Base-by-base conservation (phyloP, 148 eudicot species). In the Persicaria maculosa region DNA sequence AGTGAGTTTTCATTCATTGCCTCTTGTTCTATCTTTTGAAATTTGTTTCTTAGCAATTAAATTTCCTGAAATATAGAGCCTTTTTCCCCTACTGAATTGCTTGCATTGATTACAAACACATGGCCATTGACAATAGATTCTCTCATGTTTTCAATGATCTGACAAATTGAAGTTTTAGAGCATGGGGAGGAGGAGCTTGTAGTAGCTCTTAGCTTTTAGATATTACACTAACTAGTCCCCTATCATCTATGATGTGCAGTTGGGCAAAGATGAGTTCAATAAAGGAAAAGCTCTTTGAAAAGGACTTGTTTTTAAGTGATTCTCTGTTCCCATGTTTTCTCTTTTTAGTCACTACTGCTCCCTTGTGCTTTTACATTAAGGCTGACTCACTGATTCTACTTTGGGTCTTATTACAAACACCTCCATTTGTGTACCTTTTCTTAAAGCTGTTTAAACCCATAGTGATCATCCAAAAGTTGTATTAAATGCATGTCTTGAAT, bases 1-100 rank as follows among this genome's bases (percentile, higher is more conserved):
- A 90, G 98, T 94, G 75, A 82, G 97, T 86, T 54, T 44, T 59
- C 74, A 52, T 9, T 52, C n/a, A 52, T 9, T 9, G 11, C 11
- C 2, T 52, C 57, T 16, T 52, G n/a, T 52, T 9, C n/a, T 19
- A 19, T 44, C 31, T 44, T 11, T n/a, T 6, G 15, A n/a, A 11
- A 9, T 44, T 69, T 69, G 50, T 69, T n/a, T 68, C 47, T 5
- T 47, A 10, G 14, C 43, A 15, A 16, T 54, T 58, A 14, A 31
- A 47, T 31, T 20, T 14, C 36, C 54, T 53, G 7, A 57, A 8
- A 69, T 44, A 20, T 52, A 55, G 52, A 52, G 53, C 65, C 44
- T 70, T 17, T 48, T 47, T 46, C 44, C 46, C 45, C 14, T 17
- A 43, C 72, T 71, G 52, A 48, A 14, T 52, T 71, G 9, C 36